A percentile compares a stretch with the other conserved stretches of the same genome.
Evolutionary conservation across 805 yeast species (phyloP).

Genomic region (Cyberlindnera maclurae): DNA sequence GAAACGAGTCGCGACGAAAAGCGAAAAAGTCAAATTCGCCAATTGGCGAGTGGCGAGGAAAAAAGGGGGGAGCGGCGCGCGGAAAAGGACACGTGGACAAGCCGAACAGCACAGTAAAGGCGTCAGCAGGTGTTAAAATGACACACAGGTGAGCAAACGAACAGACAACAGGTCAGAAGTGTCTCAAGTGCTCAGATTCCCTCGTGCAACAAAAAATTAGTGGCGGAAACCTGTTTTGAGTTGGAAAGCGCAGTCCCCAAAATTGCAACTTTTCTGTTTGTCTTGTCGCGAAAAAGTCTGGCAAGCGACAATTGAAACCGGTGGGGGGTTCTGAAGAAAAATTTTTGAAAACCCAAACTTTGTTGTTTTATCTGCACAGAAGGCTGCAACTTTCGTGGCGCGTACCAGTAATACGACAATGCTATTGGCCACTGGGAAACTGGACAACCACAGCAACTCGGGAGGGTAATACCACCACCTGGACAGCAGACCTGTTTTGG

Average conservation of each 20-base stretch:
- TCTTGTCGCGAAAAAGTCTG: too few relatives aligned
- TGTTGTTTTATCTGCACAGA: not conserved
- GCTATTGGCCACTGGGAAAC: not conserved
- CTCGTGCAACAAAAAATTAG: too few relatives aligned
- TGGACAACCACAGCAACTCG: constrained; percentile 1
- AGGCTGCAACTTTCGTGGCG: not conserved
- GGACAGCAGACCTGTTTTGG: too few relatives aligned
- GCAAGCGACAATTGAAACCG: too few relatives aligned
- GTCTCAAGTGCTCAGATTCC: not conserved
- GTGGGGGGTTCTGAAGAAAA: too few relatives aligned
- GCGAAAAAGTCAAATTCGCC: not conserved
- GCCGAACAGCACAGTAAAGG: constrained; percentile 26
- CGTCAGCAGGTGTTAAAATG: constrained; percentile 17
- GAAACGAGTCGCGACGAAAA: constrained; percentile 1
- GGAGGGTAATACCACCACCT: constrained; percentile 1
- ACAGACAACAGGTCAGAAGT: too few relatives aligned
- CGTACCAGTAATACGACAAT: not conserved
- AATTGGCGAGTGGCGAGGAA: constrained; percentile 3
- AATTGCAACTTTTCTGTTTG: too few relatives aligned
- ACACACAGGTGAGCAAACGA: not conserved
- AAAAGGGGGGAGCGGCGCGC: not conserved
- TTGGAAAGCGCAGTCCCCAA: too few relatives aligned
- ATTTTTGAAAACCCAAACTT: not conserved
- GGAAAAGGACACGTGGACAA: constrained; percentile 11
- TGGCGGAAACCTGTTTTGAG: too few relatives aligned